A percentile compares a stretch with the other conserved stretches of the same genome.
phyloP scores from a whole-genome alignment of 345 rosid genomes.

The Rhodamnia rubescens region DNA sequence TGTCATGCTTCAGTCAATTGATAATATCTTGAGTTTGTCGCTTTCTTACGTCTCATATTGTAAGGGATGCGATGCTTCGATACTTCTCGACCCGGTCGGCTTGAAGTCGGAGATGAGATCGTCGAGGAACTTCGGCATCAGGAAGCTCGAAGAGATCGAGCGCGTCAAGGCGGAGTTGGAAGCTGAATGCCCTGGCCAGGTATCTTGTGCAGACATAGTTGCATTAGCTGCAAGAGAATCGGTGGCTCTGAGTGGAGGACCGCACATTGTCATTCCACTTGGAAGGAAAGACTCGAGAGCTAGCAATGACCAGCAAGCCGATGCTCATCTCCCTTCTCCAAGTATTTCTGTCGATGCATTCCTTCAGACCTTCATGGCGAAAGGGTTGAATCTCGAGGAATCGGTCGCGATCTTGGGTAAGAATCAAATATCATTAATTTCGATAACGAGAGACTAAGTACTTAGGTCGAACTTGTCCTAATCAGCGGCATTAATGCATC shows the following conservation, averaged over 20 bases:
- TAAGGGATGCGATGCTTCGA: slow-evolving; percentile 29
- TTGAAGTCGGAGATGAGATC: slow-evolving; percentile 10
- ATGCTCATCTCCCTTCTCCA: slow-evolving; percentile 10
- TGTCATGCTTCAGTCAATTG: neutral
- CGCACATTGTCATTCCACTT: slow-evolving; percentile 17
- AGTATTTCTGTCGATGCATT: slow-evolving; percentile 14
- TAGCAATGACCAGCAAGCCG: slow-evolving; percentile 9
- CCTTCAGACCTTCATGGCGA: slow-evolving; percentile 8
- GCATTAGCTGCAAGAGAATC: slow-evolving; percentile 25
- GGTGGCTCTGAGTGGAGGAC: slow-evolving; percentile 24
- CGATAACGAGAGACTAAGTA: neutral
- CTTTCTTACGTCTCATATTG: neutral
- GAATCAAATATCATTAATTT: neutral
- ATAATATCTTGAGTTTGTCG: neutral
- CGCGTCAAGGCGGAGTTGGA: slow-evolving; percentile 6
- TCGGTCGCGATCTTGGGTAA: slow-evolving; percentile 22
- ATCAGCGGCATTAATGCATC: neutral
- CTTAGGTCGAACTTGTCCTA: neutral
- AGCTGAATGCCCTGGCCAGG: slow-evolving; percentile 14
- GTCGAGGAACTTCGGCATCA: slow-evolving; percentile 12
- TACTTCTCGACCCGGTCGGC: slow-evolving; percentile 9
- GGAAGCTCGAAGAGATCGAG: slow-evolving; percentile 15
- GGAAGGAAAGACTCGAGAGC: slow-evolving; percentile 25
- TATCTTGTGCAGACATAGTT: slow-evolving; percentile 28
- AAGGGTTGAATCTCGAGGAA: slow-evolving; percentile 20